These are phyloP conservation scores for Tylopilus intermedius DNA, from an alignment of 768 basidiomycete genomes.

Conservation along the genomic window DNA sequence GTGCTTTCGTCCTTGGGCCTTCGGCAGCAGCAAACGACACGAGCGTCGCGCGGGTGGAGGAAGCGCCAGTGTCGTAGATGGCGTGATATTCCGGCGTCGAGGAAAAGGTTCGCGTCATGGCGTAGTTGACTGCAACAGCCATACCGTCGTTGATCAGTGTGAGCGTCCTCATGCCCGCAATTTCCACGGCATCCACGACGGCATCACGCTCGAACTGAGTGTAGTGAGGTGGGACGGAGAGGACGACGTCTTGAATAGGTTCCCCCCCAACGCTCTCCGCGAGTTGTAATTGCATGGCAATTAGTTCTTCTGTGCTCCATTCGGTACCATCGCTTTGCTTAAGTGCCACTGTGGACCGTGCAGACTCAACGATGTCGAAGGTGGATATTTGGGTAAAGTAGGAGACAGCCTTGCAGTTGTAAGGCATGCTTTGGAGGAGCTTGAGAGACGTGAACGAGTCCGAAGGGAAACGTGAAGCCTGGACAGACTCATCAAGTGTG, in stretches of 20 bases:
- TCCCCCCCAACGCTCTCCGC: conserved; percentile 76
- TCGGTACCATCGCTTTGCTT: conserved; percentile 56
- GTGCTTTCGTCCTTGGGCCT: conserved; percentile 43
- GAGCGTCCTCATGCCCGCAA: conserved; percentile 79
- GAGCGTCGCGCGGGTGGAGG: conserved; percentile 71
- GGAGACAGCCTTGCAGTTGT: conserved; percentile 50
- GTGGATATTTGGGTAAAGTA: conserved; percentile 57
- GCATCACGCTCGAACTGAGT: conserved; percentile 89
- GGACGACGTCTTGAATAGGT: conserved; percentile 74
- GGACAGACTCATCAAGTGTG: conserved; percentile 1
- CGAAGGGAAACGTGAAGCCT: conserved; percentile 90
- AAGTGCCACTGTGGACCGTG: conserved; percentile 58
- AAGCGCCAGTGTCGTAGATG: conserved; percentile 92
- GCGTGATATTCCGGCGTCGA: conserved; percentile 75
- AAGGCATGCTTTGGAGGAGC: conserved; percentile 69
- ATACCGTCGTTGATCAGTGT: conserved; percentile 90
- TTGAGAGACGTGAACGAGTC: conserved; percentile 87
- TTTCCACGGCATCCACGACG: conserved; percentile 85
- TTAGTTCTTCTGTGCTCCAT: conserved; percentile 85
- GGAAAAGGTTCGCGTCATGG: conserved; percentile 87
- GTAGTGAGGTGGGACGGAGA: conserved; percentile 89
- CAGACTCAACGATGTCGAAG: conserved; percentile 47
- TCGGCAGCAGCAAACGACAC: conserved; percentile 56
- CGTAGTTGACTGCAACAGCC: conserved; percentile 95
- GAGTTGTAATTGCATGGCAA: conserved; percentile 90